phyloP scores from a whole-genome alignment of 352 stramenopile genomes.

The Pythium scleroteichum region DNA sequence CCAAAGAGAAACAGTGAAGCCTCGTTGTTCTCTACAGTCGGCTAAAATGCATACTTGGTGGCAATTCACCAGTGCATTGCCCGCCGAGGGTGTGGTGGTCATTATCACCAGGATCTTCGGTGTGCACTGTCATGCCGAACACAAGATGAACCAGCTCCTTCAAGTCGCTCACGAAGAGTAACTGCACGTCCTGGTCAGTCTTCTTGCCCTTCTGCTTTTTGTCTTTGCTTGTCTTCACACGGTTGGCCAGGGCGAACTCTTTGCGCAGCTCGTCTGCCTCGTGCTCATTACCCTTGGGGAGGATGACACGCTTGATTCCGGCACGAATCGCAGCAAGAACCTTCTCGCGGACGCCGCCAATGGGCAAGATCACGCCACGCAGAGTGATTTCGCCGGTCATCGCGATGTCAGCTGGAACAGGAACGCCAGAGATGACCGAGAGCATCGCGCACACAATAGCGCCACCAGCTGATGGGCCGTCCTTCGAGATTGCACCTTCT shows the following conservation, averaged over 20 bases:
- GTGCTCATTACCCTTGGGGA: conserved; percentile 71
- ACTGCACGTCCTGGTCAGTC: conserved; percentile 33
- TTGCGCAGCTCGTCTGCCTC: conserved; percentile 71
- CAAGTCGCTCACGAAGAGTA: conserved; percentile 75
- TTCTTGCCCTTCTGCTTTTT: conserved; percentile 11
- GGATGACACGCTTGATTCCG: conserved; percentile 80
- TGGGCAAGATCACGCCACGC: conserved; percentile 84
- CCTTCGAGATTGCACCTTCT: conserved; percentile 88
- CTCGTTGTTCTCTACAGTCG: conserved; percentile 10
- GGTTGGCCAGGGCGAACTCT: conserved; percentile 44
- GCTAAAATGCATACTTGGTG: conserved; percentile 14
- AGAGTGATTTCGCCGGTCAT: conserved; percentile 91
- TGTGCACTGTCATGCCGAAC: conserved; percentile 60
- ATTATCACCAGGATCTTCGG: conserved; percentile 8
- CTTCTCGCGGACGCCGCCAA: conserved; percentile 92
- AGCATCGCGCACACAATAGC: conserved; percentile 87
- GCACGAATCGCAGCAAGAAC: conserved; percentile 84
- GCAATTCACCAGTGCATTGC: conserved; percentile 12
- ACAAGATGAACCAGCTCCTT: conserved; percentile 63
- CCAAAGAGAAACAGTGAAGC: background rate
- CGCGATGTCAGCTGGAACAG: conserved; percentile 76
- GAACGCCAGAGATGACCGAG: conserved; percentile 63
- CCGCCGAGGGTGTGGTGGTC: conserved; percentile 31
- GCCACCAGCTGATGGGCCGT: conserved; percentile 85
- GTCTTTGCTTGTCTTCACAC: conserved; percentile 22